These are phyloP conservation scores for Leccinum rimulosum DNA, from an alignment of 768 basidiomycete species.

Conservation along the genomic window DNA sequence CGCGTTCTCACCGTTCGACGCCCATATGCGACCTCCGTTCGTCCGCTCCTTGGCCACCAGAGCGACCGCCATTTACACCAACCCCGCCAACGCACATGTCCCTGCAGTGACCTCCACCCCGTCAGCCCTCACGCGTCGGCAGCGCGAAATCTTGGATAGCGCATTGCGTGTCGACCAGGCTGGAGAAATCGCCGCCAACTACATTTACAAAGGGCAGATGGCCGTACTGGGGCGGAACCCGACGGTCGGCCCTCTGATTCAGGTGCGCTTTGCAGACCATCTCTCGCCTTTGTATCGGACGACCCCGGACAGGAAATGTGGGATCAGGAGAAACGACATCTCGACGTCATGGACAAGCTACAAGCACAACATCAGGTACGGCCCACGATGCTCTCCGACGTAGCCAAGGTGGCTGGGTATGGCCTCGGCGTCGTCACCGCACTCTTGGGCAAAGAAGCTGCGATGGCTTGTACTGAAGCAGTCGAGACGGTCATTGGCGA, in stretches of 20 bases:
- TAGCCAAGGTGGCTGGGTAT: slow-evolving; percentile 86
- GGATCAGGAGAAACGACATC: slow-evolving; percentile 93
- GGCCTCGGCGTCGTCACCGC: slow-evolving; percentile 84
- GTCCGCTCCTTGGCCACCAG: slow-evolving; percentile 24
- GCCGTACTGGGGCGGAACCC: slow-evolving; percentile 64
- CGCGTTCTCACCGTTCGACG: background rate
- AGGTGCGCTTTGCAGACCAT: slow-evolving; percentile 45
- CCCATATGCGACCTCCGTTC: slow-evolving; percentile 15
- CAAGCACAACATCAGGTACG: slow-evolving; percentile 80
- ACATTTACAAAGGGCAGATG: slow-evolving; percentile 89
- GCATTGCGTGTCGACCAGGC: slow-evolving; percentile 93
- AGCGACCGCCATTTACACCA: slow-evolving; percentile 51
- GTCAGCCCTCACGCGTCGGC: slow-evolving; percentile 42
- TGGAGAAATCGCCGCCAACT: slow-evolving; percentile 94
- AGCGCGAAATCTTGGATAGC: slow-evolving; percentile 52
- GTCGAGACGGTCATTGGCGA: slow-evolving; percentile 98
- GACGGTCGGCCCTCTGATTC: slow-evolving; percentile 61
- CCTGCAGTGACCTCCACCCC: slow-evolving; percentile 57
- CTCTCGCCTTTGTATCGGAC: slow-evolving; percentile 1
- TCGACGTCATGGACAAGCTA: slow-evolving; percentile 81
- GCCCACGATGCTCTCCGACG: slow-evolving; percentile 78
- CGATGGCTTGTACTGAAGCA: slow-evolving; percentile 98
- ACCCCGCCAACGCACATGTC: slow-evolving; percentile 34
- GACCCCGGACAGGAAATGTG: slow-evolving; percentile 83
- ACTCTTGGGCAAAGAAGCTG: slow-evolving; percentile 86